Base-by-base conservation (phyloP, 768 basidiomycete genomes). In the Mycena vitilis region DNA sequence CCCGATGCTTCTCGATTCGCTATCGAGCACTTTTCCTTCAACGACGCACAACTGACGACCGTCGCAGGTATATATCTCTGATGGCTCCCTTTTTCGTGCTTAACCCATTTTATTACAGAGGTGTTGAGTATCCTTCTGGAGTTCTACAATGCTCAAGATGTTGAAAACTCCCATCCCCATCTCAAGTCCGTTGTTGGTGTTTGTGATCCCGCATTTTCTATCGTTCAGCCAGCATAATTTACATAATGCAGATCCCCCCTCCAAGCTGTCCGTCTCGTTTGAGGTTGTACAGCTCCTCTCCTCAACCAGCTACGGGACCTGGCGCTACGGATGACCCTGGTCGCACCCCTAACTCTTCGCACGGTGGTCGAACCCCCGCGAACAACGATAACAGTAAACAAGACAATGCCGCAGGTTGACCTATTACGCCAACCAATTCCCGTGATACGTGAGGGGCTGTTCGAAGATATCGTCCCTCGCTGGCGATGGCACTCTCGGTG, bases 1-100 rank as follows among this genome's bases (percentile, higher is more conserved):
- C 91, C 92, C 57, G 90, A 92, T 73, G 87, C 87, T 22, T 86
- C 88, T 47, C 85, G 91, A 66, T 88, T 88, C 74, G 90, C 87
- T 11, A 80, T 93, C 51, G 89, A 92, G 70, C 83, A 89, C 74
- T 92, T 91, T 74, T 84, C 84, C 15, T 86, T 95, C 66, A 85
- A 81, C 60, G 87, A 90, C 65, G 73, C 78, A 38, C 90, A 94
- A 72, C 79, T 92, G 47, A 77, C 77, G 22, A 79, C 82, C 55
- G 84, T 93, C 49, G 85, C 89, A 79, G 92, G 93, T 93, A 58
- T 2, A 18, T 68, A 55, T 65, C 38, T 37, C 18, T 42, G 60
- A 37, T 58, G 45, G 30, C 53, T 23, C 66, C 52, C 63, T 68
- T 34, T 40, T 57, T 34, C 42, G n/a, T n/a, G 25, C 66, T n/a